These are phyloP conservation scores for Spinacia oleracea DNA, from an alignment of 179 eudicot species.

Conservation along the genomic window DNA sequence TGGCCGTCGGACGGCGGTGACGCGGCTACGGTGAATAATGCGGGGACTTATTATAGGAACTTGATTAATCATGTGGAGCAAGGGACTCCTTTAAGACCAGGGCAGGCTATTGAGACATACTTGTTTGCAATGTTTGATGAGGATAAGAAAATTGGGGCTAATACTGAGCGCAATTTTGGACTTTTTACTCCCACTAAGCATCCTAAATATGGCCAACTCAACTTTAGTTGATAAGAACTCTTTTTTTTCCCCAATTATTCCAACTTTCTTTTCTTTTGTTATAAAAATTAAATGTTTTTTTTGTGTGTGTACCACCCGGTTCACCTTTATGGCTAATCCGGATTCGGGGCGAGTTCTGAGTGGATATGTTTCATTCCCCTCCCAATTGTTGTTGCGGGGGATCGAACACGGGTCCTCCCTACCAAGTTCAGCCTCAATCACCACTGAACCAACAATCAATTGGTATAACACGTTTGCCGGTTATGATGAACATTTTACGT, in stretches of 20 bases:
- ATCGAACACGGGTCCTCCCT: no score
- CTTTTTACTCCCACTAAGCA: constrained; percentile 32
- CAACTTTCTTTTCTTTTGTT: background rate
- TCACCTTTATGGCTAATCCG: no score
- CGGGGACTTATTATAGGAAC: constrained; percentile 35
- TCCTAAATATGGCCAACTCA: constrained; percentile 37
- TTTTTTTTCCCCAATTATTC: background rate
- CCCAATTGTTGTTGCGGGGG: no score
- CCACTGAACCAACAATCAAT: no score
- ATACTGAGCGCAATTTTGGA: constrained; percentile 42
- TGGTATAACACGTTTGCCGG: no score
- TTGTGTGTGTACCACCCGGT: no score
- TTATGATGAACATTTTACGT: no score
- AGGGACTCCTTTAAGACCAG: constrained; percentile 30
- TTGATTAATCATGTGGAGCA: constrained; percentile 33
- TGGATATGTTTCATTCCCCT: no score
- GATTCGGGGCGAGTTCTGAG: no score
- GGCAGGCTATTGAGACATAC: constrained; percentile 26
- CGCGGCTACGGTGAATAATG: constrained; percentile 27
- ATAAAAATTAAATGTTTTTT: no score
- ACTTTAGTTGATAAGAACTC: constrained; percentile 18
- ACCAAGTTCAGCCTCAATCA: no score
- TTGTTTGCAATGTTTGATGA: constrained; percentile 35
- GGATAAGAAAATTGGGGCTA: constrained; percentile 27
- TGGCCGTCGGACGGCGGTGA: constrained; percentile 39